Percentiles rank a stretch among this genome's conserved stretches.
These are phyloP conservation scores for Lepidium aucheri DNA, from an alignment of 345 rosid genomes.

Conservation along the genomic window DNA sequence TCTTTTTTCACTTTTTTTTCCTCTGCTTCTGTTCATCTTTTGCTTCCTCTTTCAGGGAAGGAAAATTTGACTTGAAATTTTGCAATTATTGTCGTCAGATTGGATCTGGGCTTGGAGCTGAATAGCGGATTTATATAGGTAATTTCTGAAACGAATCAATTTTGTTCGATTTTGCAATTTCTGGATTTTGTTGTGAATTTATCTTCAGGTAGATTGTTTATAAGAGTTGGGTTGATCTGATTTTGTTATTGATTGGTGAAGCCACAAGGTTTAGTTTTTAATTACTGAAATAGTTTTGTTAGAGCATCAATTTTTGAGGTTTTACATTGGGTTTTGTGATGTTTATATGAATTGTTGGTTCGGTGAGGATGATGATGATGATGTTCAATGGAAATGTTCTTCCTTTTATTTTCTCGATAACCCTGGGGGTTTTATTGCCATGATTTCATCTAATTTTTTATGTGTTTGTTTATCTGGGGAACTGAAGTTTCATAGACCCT, in stretches of 20 bases:
- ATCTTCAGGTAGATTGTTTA: background rate
- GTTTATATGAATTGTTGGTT: background rate
- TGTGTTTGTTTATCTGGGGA: conserved; percentile 6
- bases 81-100: conserved; percentile 21
- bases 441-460: background rate
- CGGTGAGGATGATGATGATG: conserved; percentile 13
- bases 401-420: background rate
- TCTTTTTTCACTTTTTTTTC: conserved; percentile 24
- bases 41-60: conserved; percentile 6
- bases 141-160: background rate
- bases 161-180: background rate
- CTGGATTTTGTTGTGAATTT: background rate
- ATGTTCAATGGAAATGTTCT: conserved; percentile 16
- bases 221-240: conserved; percentile 38
- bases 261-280: conserved; percentile 5
- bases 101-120: conserved; percentile 50
- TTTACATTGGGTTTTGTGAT: conserved; percentile 20
- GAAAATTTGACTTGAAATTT: conserved; percentile 5
- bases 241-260: conserved; percentile 16
- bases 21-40: conserved; percentile 20
- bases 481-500: conserved; percentile 12
- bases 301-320: conserved; percentile 10
- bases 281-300: background rate
- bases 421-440: background rate
- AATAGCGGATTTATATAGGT: conserved; percentile 29